Evolutionary conservation across 768 basidiomycete genomes (phyloP).

Genomic region (Lenzites betulinus): DNA sequence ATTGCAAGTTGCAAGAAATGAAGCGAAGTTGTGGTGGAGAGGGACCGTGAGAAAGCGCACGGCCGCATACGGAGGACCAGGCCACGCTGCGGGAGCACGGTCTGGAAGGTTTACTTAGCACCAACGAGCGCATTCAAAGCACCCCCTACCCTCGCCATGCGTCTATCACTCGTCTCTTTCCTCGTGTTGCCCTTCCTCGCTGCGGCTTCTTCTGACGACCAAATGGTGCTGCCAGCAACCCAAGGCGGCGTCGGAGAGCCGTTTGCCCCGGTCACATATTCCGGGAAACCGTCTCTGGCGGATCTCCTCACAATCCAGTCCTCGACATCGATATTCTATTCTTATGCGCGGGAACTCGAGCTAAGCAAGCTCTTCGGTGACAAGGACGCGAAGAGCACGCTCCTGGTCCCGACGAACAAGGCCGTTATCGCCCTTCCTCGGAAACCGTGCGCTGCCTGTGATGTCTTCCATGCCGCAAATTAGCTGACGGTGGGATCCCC

Average conservation of each 20-base stretch:
- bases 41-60: background rate
- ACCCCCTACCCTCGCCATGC: slow-evolving; percentile 18
- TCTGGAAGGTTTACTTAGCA: background rate
- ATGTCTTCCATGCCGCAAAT: background rate
- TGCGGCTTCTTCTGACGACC: slow-evolving; percentile 33
- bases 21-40: too few species aligned
- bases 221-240: slow-evolving; percentile 26
- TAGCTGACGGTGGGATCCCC: background rate
- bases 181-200: slow-evolving; percentile 35
- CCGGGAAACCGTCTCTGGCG: slow-evolving; percentile 56
- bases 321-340: slow-evolving; percentile 79
- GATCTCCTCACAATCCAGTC: slow-evolving; percentile 80
- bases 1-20: too few species aligned
- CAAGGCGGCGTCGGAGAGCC: slow-evolving; percentile 23
- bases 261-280: slow-evolving; percentile 42
- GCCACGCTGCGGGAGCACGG: background rate
- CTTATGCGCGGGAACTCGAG: slow-evolving; percentile 74
- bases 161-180: slow-evolving; percentile 27
- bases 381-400: slow-evolving; percentile 42
- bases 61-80: background rate
- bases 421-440: slow-evolving; percentile 78
- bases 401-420: slow-evolving; percentile 86
- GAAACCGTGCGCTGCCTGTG: slow-evolving; percentile 68
- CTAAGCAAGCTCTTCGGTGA: slow-evolving; percentile 52
- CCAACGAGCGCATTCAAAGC: background rate